These are phyloP conservation scores for Sisymbrium irio DNA, from an alignment of 345 rosid genomes.

Conservation along the genomic window DNA sequence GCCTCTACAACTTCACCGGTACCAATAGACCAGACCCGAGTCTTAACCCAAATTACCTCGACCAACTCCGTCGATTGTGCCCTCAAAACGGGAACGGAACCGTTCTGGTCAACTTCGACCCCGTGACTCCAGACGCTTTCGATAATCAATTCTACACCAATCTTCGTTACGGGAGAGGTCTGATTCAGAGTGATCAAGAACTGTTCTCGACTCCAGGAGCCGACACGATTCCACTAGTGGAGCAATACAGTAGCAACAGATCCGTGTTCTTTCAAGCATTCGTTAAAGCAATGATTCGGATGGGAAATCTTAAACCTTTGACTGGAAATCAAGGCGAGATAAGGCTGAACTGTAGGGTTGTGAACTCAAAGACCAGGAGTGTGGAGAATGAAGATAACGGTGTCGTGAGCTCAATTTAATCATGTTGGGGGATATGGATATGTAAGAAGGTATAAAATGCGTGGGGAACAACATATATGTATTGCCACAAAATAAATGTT, in stretches of 20 bases:
- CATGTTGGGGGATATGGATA: background rate
- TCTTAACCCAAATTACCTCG: slow-evolving; percentile 39
- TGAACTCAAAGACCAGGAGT: slow-evolving; percentile 18
- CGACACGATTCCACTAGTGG: slow-evolving; percentile 26
- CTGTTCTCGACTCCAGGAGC: slow-evolving; percentile 36
- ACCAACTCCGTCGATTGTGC: slow-evolving; percentile 39
- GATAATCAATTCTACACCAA: slow-evolving; percentile 51
- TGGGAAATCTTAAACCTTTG: slow-evolving; percentile 48
- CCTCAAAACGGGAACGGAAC: slow-evolving; percentile 50
- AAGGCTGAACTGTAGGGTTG: slow-evolving; percentile 44
- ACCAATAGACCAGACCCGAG: slow-evolving; percentile 50
- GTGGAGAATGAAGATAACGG: slow-evolving; percentile 14
- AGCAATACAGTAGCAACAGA: slow-evolving; percentile 22
- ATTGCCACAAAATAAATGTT: slow-evolving; percentile 22
- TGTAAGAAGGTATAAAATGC: slow-evolving; percentile 15
- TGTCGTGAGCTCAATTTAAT: slow-evolving; percentile 22
- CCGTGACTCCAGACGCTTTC: slow-evolving; percentile 43
- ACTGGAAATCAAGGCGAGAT: slow-evolving; percentile 47
- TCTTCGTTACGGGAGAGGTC: slow-evolving; percentile 34
- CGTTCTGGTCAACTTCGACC: slow-evolving; percentile 46
- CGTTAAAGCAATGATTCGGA: slow-evolving; percentile 45
- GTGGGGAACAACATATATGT: background rate
- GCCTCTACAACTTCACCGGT: slow-evolving; percentile 49
- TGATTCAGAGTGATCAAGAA: slow-evolving; percentile 36
- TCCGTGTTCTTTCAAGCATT: slow-evolving; percentile 46